Evolutionary conservation across 495 filamentous ascomycete species (phyloP).

Genomic region (Aspergillus cavernicola): DNA sequence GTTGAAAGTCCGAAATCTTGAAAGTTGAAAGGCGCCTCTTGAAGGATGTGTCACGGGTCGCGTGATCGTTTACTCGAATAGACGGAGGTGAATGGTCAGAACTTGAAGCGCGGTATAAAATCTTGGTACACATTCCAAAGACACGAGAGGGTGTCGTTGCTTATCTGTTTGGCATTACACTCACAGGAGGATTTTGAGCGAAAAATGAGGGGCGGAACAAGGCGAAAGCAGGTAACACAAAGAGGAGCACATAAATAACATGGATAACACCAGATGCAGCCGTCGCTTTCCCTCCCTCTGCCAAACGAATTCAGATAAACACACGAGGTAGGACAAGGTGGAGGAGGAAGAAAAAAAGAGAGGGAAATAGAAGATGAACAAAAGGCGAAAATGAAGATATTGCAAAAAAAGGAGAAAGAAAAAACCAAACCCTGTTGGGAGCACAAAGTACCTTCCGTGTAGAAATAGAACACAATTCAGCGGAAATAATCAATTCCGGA

Average conservation of each 20-base stretch:
- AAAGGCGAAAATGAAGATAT: slow-evolving; percentile 11
- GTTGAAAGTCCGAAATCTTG: no score
- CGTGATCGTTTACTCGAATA: slow-evolving; percentile 4
- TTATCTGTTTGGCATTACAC: slow-evolving; percentile 33
- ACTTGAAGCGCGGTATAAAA: slow-evolving; percentile 8
- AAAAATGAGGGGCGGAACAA: slow-evolving; percentile 7
- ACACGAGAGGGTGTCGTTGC: slow-evolving; percentile 31
- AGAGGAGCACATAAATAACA: slow-evolving; percentile 26
- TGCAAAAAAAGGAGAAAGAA: slow-evolving; percentile 18
- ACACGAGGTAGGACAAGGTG: slow-evolving; percentile 4
- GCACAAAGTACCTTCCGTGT: slow-evolving; percentile 24
- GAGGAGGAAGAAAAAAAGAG: slow-evolving; percentile 18
- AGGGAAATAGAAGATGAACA: slow-evolving; percentile 16
- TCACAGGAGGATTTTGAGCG: slow-evolving; percentile 28
- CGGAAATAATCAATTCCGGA: slow-evolving; percentile 17
- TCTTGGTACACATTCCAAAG: slow-evolving; percentile 19
- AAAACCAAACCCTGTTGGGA: slow-evolving; percentile 19
- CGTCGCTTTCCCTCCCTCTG: slow-evolving; percentile 33
- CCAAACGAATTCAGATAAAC: slow-evolving; percentile 32
- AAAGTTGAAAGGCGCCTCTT: not conserved
- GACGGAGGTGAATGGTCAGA: not conserved
- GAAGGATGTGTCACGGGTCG: not conserved
- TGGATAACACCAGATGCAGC: slow-evolving; percentile 28
- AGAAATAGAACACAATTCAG: slow-evolving; percentile 20
- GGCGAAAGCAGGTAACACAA: slow-evolving; percentile 15